Evolutionary conservation across 164 flowering plant species (phyloP).

Genomic region (Liriodendron chinense): DNA sequence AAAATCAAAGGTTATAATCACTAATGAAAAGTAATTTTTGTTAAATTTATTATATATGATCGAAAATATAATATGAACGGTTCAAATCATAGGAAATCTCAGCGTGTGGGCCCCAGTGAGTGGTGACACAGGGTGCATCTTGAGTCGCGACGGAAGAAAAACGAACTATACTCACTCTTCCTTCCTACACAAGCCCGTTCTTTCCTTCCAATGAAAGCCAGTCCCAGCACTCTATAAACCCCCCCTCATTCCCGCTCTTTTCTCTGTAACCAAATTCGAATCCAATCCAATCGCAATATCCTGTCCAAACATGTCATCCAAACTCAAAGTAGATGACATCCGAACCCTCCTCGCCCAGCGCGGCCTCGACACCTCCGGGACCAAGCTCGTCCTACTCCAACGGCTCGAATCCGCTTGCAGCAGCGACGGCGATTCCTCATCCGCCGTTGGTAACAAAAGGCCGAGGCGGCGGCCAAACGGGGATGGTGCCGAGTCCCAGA

Average conservation of each 20-base stretch:
- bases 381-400: slow-evolving; percentile 43
- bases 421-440: slow-evolving; percentile 23
- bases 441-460: slow-evolving; percentile 22
- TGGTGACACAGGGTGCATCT: too few species aligned
- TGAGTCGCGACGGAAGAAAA: too few species aligned
- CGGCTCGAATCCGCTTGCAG: slow-evolving; percentile 52
- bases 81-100: too few species aligned
- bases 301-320: slow-evolving; percentile 35
- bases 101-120: too few species aligned
- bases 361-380: slow-evolving; percentile 58
- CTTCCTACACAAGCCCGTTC: too few species aligned
- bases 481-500: slow-evolving; percentile 21
- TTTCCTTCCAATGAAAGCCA: not conserved
- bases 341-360: slow-evolving; percentile 51
- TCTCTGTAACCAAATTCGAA: not conserved
- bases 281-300: not conserved
- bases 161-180: too few species aligned
- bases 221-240: too few species aligned
- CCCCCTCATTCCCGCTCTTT: not conserved
- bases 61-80: too few species aligned
- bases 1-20: too few species aligned
- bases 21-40: too few species aligned
- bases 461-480: slow-evolving; percentile 18
- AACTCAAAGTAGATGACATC: slow-evolving; percentile 63
- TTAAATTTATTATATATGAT: too few species aligned